A percentile compares a stretch with the other conserved stretches of the same genome.
phyloP scores from a whole-genome alignment of 768 basidiomycete species.

The Trametes cinnabarina region DNA sequence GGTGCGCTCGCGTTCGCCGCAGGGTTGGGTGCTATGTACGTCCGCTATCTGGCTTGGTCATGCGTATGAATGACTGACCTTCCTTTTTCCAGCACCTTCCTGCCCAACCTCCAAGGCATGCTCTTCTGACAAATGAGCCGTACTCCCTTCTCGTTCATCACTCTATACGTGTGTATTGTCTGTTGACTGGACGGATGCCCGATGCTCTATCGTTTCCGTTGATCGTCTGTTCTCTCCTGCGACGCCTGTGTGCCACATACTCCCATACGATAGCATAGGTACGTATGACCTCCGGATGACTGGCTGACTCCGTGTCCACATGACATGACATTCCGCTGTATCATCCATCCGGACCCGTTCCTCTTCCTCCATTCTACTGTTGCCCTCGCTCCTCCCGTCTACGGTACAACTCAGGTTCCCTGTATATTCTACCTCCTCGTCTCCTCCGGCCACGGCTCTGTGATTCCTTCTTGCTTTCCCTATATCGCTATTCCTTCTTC shows the following conservation, averaged over 20 bases:
- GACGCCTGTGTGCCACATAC: background rate
- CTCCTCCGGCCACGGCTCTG: background rate
- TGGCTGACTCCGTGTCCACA: background rate
- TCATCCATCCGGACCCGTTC: background rate
- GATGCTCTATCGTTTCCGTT: background rate
- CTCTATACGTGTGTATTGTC: slow-evolving; percentile 10
- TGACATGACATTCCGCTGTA: slow-evolving; percentile 3
- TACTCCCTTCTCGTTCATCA: background rate
- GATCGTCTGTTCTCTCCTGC: background rate
- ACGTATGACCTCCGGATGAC: slow-evolving; percentile 1
- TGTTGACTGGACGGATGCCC: slow-evolving; percentile 5
- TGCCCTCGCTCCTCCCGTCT: background rate
- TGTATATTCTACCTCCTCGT: background rate
- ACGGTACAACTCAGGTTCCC: slow-evolving; percentile 9
- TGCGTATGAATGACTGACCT: background rate
- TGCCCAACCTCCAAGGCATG: slow-evolving; percentile 20
- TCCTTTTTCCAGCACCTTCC: slow-evolving; percentile 9
- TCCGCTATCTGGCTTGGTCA: background rate
- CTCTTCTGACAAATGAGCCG: slow-evolving; percentile 7
- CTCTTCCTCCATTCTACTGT: background rate
- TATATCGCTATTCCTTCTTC: slow-evolving; percentile 16
- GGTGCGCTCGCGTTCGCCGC: slow-evolving; percentile 82
- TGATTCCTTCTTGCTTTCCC: slow-evolving; percentile 15
- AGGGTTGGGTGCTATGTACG: slow-evolving; percentile 74
- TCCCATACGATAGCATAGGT: slow-evolving; percentile 14